A percentile compares a stretch with the other conserved stretches of the same genome.
These are phyloP conservation scores for Penicillium egyptiacum DNA, from an alignment of 495 filamentous ascomycete species.

Conservation along the genomic window DNA sequence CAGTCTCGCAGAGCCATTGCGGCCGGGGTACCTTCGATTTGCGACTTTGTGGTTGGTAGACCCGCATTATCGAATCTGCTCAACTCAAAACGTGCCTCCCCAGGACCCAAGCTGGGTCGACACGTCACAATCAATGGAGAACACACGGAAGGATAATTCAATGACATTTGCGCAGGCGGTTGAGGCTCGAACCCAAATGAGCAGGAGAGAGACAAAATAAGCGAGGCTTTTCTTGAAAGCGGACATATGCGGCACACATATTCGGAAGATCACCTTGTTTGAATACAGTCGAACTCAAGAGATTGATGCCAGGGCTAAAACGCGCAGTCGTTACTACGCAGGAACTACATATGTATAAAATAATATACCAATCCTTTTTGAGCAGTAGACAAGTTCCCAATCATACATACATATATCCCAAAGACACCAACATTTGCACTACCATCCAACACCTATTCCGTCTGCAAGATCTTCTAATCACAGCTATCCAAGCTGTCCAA, in stretches of 20 bases:
- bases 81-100: conserved; percentile 7
- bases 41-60: conserved; percentile 14
- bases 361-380: not conserved
- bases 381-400: not conserved
- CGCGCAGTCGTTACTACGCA: not conserved
- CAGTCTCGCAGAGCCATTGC: conserved; percentile 5
- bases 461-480: not conserved
- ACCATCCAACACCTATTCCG: not conserved
- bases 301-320: conserved; percentile 7
- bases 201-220: conserved; percentile 12
- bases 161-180: conserved; percentile 11
- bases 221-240: conserved; percentile 1
- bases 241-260: conserved; percentile 4
- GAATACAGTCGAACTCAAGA: conserved; percentile 3
- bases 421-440: not conserved
- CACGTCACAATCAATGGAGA: conserved; percentile 1
- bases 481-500: conserved; percentile 1
- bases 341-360: not conserved
- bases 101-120: conserved; percentile 4
- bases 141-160: conserved; percentile 4
- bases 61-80: conserved; percentile 13
- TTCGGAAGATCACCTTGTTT: conserved; percentile 1
- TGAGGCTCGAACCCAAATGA: conserved; percentile 10
- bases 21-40: conserved; percentile 10
- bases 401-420: not conserved